Evolutionary conservation across 1,284 basidiomycete species (phyloP), one percentile per base, ranked within the genome.

Genomic region (Moesziomyces aphidis): DNA sequence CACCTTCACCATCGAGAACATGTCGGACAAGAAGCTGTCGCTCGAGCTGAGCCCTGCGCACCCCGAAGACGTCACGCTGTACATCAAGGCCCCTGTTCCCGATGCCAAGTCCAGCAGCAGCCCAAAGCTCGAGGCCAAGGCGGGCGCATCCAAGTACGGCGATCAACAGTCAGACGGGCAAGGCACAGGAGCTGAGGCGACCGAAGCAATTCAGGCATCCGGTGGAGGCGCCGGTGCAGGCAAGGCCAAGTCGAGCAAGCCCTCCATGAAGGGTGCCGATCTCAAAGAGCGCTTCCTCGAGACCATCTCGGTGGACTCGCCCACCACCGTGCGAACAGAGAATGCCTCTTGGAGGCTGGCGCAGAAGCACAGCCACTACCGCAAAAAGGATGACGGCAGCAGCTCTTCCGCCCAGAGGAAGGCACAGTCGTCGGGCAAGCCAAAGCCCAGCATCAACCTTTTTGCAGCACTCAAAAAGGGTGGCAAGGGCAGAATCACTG

Each of bases 201-300:
- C 45, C 8, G 61, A 65, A 24, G 59, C 47, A 5, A 28, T 7
- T 19, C 53, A 50, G 24, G 24, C 44, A 21, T 39, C 48, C 11
- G 28, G 48, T 10, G 13, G 51, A 2, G 50, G 43, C 7, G 48
- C 52, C n/a, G 34, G 42, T 47, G 50, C 47, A 21, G 24, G 54
- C 50, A 70, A 57, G 48, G 23, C 23, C 39, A 66, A 64, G 47
- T 70, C 66, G 22, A 50, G 51, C 49, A 69, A 73, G 56, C 57
- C 56, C 9, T 24, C 61, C 22, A 60, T 64, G 51, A 76, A 80
- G n/a, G 67, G 74, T 26, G 68, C 78, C 11, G 77, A 83, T 47
- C 69, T 85, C 44, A 85, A 85, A 62, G 87, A 88, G 76, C 83
- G 87, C 24, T 87, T 88, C 76, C 86, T 88, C 57, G 87, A 88